A percentile compares a stretch with the other conserved stretches of the same genome.
Evolutionary conservation across 371 early-diverging fungal genomes (phyloP).

Genomic region (Actinomortierella wolfii): DNA sequence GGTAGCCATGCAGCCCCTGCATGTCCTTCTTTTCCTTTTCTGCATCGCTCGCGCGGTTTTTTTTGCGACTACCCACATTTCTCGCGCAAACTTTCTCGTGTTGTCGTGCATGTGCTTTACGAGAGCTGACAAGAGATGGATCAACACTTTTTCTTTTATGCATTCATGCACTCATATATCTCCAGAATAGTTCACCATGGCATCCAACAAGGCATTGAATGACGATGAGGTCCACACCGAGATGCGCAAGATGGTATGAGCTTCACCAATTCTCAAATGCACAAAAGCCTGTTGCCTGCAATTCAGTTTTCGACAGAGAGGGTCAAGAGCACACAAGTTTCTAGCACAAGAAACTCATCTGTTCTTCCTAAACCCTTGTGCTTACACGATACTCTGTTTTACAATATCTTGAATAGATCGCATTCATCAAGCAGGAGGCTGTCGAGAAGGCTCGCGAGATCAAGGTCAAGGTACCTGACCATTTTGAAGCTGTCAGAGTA

Average conservation of each 20-base stretch:
- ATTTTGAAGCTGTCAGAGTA: no score
- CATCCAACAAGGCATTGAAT: slow-evolving; percentile 72
- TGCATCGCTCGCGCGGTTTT: no score
- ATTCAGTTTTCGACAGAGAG: no score
- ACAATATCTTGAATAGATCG: slow-evolving; percentile 57
- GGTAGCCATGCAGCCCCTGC: no score
- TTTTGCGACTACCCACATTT: no score
- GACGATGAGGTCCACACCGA: slow-evolving; percentile 91
- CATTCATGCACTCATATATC: background rate
- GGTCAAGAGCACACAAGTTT: background rate
- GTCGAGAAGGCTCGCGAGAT: slow-evolving; percentile 97
- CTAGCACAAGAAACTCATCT: background rate
- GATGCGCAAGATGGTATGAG: slow-evolving; percentile 85
- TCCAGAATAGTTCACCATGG: slow-evolving; percentile 27
- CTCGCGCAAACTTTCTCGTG: no score
- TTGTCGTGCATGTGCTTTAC: no score
- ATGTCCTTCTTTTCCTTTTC: no score
- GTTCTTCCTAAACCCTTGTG: background rate
- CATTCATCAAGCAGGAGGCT: slow-evolving; percentile 98
- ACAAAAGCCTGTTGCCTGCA: no score
- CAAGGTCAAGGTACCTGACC: slow-evolving; percentile 87
- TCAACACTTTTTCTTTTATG: background rate
- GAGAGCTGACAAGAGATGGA: no score
- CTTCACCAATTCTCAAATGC: no score
- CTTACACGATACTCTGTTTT: background rate